Evolutionary conservation across 441 rosid species (phyloP).

Genomic region (Populus hybrid): DNA sequence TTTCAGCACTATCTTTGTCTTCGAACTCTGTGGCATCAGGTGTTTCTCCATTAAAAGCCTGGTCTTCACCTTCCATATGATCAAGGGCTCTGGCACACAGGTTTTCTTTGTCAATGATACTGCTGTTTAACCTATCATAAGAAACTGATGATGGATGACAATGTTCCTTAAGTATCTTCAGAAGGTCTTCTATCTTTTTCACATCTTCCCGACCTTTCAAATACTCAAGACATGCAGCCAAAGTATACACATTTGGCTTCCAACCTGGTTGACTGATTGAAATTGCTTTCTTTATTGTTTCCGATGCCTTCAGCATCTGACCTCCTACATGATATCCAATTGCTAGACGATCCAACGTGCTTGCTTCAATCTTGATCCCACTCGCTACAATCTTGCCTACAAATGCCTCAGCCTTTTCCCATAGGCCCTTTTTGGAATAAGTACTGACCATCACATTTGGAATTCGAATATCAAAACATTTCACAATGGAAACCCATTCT

Average conservation of each 20-base stretch:
- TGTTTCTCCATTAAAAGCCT: not conserved
- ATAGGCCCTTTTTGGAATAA: slow-evolving; percentile 33
- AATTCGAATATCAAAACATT: slow-evolving; percentile 23
- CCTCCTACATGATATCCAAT: slow-evolving; percentile 22
- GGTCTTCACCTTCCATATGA: slow-evolving; percentile 12
- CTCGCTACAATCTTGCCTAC: slow-evolving; percentile 19
- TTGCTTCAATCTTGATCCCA: slow-evolving; percentile 30
- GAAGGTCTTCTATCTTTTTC: slow-evolving; percentile 2
- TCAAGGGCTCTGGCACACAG: slow-evolving; percentile 4
- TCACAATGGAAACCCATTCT: slow-evolving; percentile 29
- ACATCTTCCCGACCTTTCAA: slow-evolving; percentile 2
- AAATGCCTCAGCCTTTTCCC: slow-evolving; percentile 33
- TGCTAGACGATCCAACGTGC: slow-evolving; percentile 34
- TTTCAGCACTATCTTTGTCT: not conserved
- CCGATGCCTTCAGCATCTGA: slow-evolving; percentile 32
- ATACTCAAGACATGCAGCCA: slow-evolving; percentile 11
- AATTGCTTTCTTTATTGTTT: slow-evolving; percentile 34
- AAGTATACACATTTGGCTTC: not conserved
- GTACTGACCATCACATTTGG: slow-evolving; percentile 31
- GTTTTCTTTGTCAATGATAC: not conserved
- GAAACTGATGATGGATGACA: not conserved
- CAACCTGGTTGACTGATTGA: slow-evolving; percentile 14
- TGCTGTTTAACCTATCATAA: not conserved
- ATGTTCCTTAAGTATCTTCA: not conserved
- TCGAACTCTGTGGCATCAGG: not conserved